These are phyloP conservation scores for Beauveria australis DNA, from an alignment of 2,329 filamentous ascomycete species.

Conservation along the genomic window DNA sequence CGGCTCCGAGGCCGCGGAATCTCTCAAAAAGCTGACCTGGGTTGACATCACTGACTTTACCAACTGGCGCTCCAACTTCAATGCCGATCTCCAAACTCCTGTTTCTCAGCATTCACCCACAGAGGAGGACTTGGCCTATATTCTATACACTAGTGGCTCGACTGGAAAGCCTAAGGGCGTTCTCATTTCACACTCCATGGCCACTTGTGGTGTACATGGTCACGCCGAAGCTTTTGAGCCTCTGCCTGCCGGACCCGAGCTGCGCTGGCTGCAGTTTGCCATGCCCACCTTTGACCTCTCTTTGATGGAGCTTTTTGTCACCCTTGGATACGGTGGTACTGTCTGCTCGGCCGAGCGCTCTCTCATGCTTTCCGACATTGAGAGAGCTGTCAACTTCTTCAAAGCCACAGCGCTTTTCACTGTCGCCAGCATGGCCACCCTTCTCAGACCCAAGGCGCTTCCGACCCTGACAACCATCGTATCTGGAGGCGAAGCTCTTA, in stretches of 20 bases:
- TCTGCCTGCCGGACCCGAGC: constrained; percentile 3
- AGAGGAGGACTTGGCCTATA: constrained; percentile 25
- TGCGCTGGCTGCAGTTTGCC: constrained; percentile 10
- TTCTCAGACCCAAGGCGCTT: constrained; percentile 8
- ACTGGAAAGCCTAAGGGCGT: constrained; percentile 43
- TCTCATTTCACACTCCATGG: constrained; percentile 67
- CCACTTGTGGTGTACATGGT: constrained; percentile 7
- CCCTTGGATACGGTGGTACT: constrained; percentile 9
- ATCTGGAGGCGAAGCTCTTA: constrained; percentile 8
- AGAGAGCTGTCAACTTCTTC: constrained; percentile 10
- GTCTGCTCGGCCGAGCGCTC: constrained; percentile 11
- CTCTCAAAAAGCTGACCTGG: constrained; percentile 8
- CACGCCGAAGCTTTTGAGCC: constrained; percentile 7
- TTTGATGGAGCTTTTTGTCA: constrained; percentile 10
- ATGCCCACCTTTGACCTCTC: constrained; percentile 12
- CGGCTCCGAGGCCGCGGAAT: not conserved
- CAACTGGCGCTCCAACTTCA: constrained; percentile 9
- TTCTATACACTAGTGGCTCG: constrained; percentile 39
- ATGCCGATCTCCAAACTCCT: constrained; percentile 2
- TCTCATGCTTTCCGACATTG: constrained; percentile 10
- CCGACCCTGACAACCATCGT: constrained; percentile 10
- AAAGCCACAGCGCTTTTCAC: constrained; percentile 7
- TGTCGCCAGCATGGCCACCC: constrained; percentile 10
- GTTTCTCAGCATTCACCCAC: not conserved
- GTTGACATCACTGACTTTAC: constrained; percentile 4